phyloP scores from a whole-genome alignment of 2,329 filamentous ascomycete genomes.

The Didymellaceae sp. region DNA sequence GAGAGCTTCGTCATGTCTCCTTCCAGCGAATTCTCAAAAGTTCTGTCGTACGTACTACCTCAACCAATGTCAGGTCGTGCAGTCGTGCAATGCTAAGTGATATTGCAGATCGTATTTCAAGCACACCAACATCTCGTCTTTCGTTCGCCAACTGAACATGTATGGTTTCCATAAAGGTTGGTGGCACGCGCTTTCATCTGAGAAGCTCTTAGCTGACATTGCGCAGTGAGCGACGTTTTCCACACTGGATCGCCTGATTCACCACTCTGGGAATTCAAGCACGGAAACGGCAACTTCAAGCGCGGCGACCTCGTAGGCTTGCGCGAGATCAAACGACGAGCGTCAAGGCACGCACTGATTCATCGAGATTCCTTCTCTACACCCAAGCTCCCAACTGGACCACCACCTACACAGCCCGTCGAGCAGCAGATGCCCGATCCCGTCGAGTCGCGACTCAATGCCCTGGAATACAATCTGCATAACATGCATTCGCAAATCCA shows the following conservation, averaged over 20 bases:
- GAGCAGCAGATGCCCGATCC: conserved; percentile 78
- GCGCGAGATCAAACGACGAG: conserved; percentile 92
- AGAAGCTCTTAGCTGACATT: conserved; percentile 19
- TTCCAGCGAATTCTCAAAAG: conserved; percentile 96
- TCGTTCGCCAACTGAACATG: conserved; percentile 98
- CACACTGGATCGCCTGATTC: conserved; percentile 93
- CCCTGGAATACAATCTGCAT: conserved; percentile 81
- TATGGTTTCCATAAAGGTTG: conserved; percentile 99
- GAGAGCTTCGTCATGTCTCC: conserved; percentile 99
- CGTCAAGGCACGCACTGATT: conserved; percentile 89
- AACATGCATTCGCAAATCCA: conserved; percentile 78
- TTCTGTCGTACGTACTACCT: conserved; percentile 77
- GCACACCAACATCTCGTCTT: conserved; percentile 98
- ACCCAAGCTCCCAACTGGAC: conserved; percentile 72
- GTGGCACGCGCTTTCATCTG: conserved; percentile 20
- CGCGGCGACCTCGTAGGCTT: conserved; percentile 89
- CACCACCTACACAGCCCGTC: conserved; percentile 83
- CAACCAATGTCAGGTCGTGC: conserved; percentile 37
- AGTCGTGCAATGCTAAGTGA: conserved; percentile 40
- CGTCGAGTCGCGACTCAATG: conserved; percentile 74
- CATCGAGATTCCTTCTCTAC: conserved; percentile 85
- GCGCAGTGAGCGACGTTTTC: conserved; percentile 92
- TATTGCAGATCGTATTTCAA: conserved; percentile 90
- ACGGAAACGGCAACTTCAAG: conserved; percentile 96
- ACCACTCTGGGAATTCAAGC: conserved; percentile 98